A percentile compares a stretch with the other conserved stretches of the same genome.
These are phyloP conservation scores for Aspergillus ochraceus DNA, from an alignment of 2,329 filamentous ascomycete species.

Conservation along the genomic window DNA sequence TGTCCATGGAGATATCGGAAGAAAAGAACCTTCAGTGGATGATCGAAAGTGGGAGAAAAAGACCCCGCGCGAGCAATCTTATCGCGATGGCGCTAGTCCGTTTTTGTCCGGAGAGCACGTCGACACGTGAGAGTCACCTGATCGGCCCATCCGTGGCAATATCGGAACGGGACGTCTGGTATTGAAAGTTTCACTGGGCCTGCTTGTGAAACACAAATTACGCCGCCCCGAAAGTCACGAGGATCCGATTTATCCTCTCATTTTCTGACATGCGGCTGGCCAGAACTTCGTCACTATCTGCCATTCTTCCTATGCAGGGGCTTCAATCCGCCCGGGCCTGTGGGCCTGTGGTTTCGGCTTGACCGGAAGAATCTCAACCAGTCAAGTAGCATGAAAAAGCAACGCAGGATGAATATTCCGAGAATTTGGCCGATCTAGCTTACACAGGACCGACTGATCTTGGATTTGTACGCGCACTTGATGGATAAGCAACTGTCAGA, in stretches of 20 bases:
- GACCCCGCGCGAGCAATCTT: slow-evolving; percentile 3
- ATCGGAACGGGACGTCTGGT: neutral
- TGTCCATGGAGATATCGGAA: slow-evolving; percentile 15
- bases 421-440: neutral
- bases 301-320: neutral
- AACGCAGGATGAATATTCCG: neutral
- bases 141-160: neutral
- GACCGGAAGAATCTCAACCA: neutral
- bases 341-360: neutral
- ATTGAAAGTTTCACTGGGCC: neutral
- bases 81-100: neutral
- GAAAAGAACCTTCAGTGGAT: neutral
- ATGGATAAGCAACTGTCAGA: neutral
- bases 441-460: neutral
- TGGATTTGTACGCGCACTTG: neutral
- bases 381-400: neutral
- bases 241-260: too few relatives aligned
- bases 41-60: neutral
- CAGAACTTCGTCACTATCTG: neutral
- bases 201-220: neutral
- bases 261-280: too few relatives aligned
- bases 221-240: too few relatives aligned
- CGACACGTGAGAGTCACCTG: neutral
- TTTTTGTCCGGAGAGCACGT: neutral
- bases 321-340: neutral